A percentile compares a stretch with the other conserved stretches of the same genome.
Evolutionary conservation across 495 filamentous ascomycete species (phyloP).

Genomic region (Aspergillus avenaceus): DNA sequence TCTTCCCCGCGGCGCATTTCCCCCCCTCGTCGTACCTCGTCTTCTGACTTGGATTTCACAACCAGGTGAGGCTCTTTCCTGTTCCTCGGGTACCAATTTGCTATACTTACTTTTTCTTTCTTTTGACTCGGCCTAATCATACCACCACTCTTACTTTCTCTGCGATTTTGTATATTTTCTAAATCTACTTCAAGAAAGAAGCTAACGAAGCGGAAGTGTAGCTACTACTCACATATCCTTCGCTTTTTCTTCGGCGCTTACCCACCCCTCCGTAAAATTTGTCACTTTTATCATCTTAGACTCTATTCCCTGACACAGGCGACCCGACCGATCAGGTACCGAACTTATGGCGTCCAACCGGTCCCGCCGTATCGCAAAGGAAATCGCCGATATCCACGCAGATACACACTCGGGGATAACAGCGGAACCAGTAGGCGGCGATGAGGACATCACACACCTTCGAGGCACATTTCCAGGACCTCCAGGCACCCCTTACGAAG

Average conservation of each 20-base stretch:
- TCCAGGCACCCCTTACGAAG: slow-evolving; percentile 91
- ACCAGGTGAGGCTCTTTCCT: slow-evolving; percentile 8
- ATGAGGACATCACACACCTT: slow-evolving; percentile 77
- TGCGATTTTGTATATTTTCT: not conserved
- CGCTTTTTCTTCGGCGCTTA: not conserved
- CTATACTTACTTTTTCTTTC: slow-evolving; percentile 6
- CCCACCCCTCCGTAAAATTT: not conserved
- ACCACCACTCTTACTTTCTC: not conserved
- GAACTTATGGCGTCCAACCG: slow-evolving; percentile 68
- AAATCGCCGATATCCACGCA: slow-evolving; percentile 78
- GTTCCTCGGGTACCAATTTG: not conserved
- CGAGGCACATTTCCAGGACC: slow-evolving; percentile 82
- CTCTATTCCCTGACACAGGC: not conserved
- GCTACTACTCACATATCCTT: not conserved
- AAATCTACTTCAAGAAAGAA: not conserved
- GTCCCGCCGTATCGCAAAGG: slow-evolving; percentile 82
- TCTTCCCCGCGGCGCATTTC: slow-evolving; percentile 3
- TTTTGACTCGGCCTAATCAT: not conserved
- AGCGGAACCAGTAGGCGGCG: slow-evolving; percentile 57
- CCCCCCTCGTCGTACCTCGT: not conserved
- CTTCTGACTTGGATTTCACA: too few species aligned
- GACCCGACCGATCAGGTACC: not conserved
- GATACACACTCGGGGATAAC: slow-evolving; percentile 73
- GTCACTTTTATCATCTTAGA: not conserved
- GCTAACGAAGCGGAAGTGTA: slow-evolving; percentile 1